Conservation (phyloP, 805 yeast species). For the Blastobotrys terrestris region DNA sequence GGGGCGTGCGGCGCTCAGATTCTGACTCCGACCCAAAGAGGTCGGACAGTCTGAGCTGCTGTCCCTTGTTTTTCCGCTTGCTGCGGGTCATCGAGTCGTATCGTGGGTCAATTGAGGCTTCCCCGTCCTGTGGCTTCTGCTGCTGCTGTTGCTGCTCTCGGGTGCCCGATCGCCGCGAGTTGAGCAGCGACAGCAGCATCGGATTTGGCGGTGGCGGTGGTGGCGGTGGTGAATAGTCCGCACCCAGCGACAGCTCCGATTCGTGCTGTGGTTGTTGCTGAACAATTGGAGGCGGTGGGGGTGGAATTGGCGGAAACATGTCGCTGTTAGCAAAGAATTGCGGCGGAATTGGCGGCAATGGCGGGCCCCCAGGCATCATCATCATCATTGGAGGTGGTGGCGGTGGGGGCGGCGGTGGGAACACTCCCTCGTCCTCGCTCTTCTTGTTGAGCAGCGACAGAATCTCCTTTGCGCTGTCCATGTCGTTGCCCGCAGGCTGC, state of each 20-base stretch:
- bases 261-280: not conserved
- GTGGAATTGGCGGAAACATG: slow-evolving; percentile 8
- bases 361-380: slow-evolving; percentile 3
- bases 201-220: slow-evolving; percentile 22
- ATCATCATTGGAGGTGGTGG: slow-evolving; percentile 8
- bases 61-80: not conserved
- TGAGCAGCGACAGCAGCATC: slow-evolving; percentile 19
- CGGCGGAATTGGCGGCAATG: slow-evolving; percentile 9
- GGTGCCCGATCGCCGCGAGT: slow-evolving; percentile 8
- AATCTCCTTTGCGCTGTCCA: slow-evolving; percentile 29
- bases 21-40: not conserved
- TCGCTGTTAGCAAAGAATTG: not conserved
- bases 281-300: slow-evolving; percentile 15
- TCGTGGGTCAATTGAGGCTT: not conserved
- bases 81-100: not conserved
- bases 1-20: not conserved
- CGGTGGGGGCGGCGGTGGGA: slow-evolving; percentile 7
- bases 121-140: too few species aligned
- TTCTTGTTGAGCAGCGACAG: slow-evolving; percentile 25
- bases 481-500: slow-evolving; percentile 8
- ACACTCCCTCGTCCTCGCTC: slow-evolving; percentile 11
- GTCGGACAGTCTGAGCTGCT: slow-evolving; percentile 11
- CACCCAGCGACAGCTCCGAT: not conserved
- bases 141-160: not conserved
- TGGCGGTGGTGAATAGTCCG: slow-evolving; percentile 3